Evolutionary conservation across 192 early-diverging fungal species (phyloP).

Genomic region (Chytriomyces confervae): DNA sequence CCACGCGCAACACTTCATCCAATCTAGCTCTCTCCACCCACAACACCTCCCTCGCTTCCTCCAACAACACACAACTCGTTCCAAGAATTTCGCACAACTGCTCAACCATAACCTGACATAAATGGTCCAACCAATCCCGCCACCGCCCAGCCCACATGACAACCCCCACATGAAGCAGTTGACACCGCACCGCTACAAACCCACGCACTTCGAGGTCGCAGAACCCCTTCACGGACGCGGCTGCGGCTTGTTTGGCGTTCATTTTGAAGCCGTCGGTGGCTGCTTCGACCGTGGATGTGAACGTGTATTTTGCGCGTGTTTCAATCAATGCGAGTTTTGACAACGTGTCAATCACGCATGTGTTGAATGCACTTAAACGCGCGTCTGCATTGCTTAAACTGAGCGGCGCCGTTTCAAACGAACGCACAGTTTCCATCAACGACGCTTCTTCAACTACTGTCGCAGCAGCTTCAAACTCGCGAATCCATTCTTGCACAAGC

Average conservation of each 20-base stretch:
- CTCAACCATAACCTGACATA: background rate
- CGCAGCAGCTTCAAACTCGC: background rate
- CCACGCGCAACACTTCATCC: too few relatives aligned
- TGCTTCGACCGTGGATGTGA: background rate
- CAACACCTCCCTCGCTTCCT: too few relatives aligned
- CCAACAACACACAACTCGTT: too few relatives aligned
- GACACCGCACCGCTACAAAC: constrained; percentile 4
- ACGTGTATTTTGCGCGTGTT: background rate
- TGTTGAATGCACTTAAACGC: background rate
- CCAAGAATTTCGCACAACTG: background rate
- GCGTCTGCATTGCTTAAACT: background rate
- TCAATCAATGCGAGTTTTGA: background rate
- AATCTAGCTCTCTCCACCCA: too few relatives aligned
- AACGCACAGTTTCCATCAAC: background rate
- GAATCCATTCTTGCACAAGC: background rate
- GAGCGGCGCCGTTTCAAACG: background rate
- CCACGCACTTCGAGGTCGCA: constrained; percentile 3
- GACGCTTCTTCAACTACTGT: background rate
- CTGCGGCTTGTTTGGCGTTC: background rate
- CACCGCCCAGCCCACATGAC: background rate
- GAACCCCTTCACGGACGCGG: background rate
- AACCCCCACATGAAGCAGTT: background rate
- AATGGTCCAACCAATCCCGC: background rate
- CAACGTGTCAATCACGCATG: background rate
- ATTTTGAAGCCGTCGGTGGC: background rate